These are phyloP conservation scores for Phyllachora maydis DNA, from an alignment of 2,329 filamentous ascomycete species.

Conservation along the genomic window DNA sequence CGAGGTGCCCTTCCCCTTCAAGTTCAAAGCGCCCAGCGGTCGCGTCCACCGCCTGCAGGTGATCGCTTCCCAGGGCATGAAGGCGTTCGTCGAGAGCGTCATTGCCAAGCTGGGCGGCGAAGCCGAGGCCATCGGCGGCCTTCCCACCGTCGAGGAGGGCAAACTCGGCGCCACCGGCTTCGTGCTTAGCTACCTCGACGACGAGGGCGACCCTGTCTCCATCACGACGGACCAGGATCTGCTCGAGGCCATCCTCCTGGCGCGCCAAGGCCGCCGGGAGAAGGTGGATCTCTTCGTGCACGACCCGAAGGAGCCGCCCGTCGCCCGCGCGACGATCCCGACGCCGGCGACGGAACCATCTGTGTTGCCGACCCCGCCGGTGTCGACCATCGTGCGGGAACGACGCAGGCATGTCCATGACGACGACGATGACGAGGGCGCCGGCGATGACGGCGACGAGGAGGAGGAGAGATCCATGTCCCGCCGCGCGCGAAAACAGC, in stretches of 20 bases:
- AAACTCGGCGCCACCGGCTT: conserved; percentile 61
- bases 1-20: conserved; percentile 82
- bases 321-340: conserved; percentile 27
- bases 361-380: conserved; percentile 21
- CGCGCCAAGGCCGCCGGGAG: conserved; percentile 56
- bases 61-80: conserved; percentile 58
- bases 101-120: conserved; percentile 71
- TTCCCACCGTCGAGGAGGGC: conserved; percentile 58
- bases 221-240: conserved; percentile 93
- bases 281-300: conserved; percentile 98
- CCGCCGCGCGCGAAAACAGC: conserved; percentile 20
- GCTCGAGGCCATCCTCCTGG: conserved; percentile 70
- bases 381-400: conserved; percentile 27
- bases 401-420: conserved; percentile 21
- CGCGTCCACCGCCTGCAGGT: conserved; percentile 87
- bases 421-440: conserved; percentile 32
- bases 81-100: conserved; percentile 57
- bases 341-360: conserved; percentile 13
- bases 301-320: conserved; percentile 72
- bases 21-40: conserved; percentile 94
- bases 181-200: conserved; percentile 86
- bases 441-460: too few species aligned
- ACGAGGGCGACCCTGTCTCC: conserved; percentile 89
- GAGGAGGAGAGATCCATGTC: conserved; percentile 14
- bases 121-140: conserved; percentile 64